Evolutionary conservation across 768 basidiomycete genomes (phyloP), one percentile per base, ranked within the genome.

Genomic region (Lentinus tigrinus): DNA sequence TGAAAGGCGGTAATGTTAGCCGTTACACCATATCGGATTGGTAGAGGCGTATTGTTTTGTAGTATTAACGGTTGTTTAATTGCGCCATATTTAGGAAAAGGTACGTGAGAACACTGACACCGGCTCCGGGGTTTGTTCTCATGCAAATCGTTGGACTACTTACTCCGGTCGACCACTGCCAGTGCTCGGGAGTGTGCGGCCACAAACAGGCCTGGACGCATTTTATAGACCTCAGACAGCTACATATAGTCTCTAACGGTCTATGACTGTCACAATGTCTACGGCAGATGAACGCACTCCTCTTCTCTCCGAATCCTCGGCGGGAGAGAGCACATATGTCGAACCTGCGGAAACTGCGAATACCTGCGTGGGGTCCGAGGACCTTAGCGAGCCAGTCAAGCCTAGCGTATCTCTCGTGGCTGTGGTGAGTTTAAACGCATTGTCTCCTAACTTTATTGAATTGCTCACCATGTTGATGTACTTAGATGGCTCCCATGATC

Each of bases 401-500:
- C 59, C 58, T 17, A 13, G 16, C 42, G 63, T 57, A 23, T 60
- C 58, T n/a, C 47, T 57, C 14, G 39, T 48, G 6, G 56, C 59
- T 2, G 54, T 63, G 31, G 63, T 63, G 50, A 34, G 63, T 63
- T 11, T 7, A 11, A 31, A 31, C 7, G 7, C 11, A 7, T 11
- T 7, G 31, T 31, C 6, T 11, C 11, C 31, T 11, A 31, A 31
- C 31, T 31, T 31, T 31, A 7, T 7, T 31, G 39, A 10, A 8
- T 17, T 16, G 17, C 39, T 40, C 14, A 40, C 19, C 39, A 3
- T 24, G 14, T 27, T 27, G 28, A 8, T 38, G 16, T 31, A n/a
- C n/a, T 5, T 38, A 73, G 72, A 66, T 73, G 48, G 37, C 63
- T 4, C 69, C 72, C 1, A 64, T 71, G 66, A 61, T 70, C 3